Evolutionary conservation across 768 basidiomycete genomes (phyloP).

Genomic region (Cyclocybe aegerita): DNA sequence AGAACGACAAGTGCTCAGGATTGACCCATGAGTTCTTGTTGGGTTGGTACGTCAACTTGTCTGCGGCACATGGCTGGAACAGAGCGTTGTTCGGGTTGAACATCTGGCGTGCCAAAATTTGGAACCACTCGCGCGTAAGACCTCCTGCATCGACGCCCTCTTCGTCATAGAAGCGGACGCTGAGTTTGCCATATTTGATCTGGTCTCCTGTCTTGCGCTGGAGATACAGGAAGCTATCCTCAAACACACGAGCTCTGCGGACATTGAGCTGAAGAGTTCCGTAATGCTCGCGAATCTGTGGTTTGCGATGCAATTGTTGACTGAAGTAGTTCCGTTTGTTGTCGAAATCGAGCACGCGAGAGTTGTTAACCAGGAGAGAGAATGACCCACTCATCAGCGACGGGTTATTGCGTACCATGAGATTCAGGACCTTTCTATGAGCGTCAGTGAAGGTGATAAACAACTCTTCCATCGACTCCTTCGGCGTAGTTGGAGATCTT

Average conservation of each 20-base stretch:
- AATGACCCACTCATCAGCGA: slow-evolving; percentile 98
- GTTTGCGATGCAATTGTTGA: slow-evolving; percentile 87
- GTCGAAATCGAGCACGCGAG: slow-evolving; percentile 96
- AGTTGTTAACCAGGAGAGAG: slow-evolving; percentile 92
- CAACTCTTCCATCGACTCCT: slow-evolving; percentile 83
- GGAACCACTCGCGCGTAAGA: slow-evolving; percentile 98
- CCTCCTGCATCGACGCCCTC: slow-evolving; percentile 99
- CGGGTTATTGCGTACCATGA: slow-evolving; percentile 98
- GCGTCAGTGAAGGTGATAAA: slow-evolving; percentile 93
- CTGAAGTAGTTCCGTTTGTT: slow-evolving; percentile 98
- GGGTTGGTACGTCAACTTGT: slow-evolving; percentile 93
- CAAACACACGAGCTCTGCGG: slow-evolving; percentile 89
- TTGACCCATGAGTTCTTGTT: slow-evolving; percentile 94
- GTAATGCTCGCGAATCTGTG: slow-evolving; percentile 77
- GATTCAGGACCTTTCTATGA: slow-evolving; percentile 90
- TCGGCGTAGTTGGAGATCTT: slow-evolving; percentile 61
- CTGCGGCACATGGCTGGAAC: slow-evolving; percentile 97
- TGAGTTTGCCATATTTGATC: slow-evolving; percentile 97
- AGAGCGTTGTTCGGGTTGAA: slow-evolving; percentile 98
- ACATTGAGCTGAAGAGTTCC: slow-evolving; percentile 86
- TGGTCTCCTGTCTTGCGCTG: slow-evolving; percentile 91
- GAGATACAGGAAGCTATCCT: slow-evolving; percentile 93
- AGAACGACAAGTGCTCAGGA: slow-evolving; percentile 93
- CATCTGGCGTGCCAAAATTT: slow-evolving; percentile 96
- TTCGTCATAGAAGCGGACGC: slow-evolving; percentile 93